These are phyloP conservation scores for Coniochaeta ligniaria DNA, from an alignment of 2,329 filamentous ascomycete species.

Conservation along the genomic window DNA sequence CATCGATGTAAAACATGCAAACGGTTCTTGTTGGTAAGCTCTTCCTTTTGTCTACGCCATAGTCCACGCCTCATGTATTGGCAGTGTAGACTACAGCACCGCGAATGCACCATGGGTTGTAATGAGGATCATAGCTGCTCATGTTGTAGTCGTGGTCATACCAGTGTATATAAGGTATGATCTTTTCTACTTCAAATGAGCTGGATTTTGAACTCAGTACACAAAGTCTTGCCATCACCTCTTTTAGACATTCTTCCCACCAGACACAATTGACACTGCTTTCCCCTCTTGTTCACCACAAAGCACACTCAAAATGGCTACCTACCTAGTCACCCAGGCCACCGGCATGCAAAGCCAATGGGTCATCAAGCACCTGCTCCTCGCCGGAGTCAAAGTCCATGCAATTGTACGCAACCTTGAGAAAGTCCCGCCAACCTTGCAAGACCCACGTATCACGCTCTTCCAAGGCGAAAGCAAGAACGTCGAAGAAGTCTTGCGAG, in stretches of 20 bases:
- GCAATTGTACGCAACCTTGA: constrained; percentile 26
- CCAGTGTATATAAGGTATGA: not conserved
- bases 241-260: not conserved
- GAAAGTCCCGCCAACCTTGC: constrained; percentile 18
- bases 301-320: constrained; percentile 16
- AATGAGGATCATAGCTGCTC: not conserved
- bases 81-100: too few relatives aligned
- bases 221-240: not conserved
- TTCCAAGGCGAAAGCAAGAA: constrained; percentile 28
- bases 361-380: constrained; percentile 23
- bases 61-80: not conserved
- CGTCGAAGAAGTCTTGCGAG: constrained; percentile 19
- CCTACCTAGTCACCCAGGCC: constrained; percentile 26
- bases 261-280: not conserved
- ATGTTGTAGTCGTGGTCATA: not conserved
- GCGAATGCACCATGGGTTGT: not conserved
- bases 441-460: constrained; percentile 19
- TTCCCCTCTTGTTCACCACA: not conserved
- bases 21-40: not conserved
- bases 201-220: not conserved
- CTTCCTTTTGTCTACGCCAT: not conserved
- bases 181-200: not conserved
- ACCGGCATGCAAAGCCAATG: constrained; percentile 23
- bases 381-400: constrained; percentile 24
- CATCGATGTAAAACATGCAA: not conserved